Evolutionary conservation across 768 basidiomycete genomes (phyloP).

Genomic region (Mycena polygramma): DNA sequence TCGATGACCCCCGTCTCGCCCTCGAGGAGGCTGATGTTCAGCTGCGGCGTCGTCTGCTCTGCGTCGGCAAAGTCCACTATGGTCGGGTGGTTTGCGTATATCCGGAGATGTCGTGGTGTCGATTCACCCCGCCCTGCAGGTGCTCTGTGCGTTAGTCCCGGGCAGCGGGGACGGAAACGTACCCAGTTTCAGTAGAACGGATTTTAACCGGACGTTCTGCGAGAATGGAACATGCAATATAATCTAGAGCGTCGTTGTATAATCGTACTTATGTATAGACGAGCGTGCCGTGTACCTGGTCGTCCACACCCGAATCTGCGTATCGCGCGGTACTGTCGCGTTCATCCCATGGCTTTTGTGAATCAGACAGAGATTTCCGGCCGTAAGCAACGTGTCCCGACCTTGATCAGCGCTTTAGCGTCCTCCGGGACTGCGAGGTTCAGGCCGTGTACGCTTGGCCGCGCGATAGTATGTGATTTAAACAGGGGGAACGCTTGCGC

Average conservation of each 20-base stretch:
- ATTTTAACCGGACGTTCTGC: conserved; percentile 81
- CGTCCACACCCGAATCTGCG: conserved; percentile 86
- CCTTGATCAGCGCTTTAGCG: conserved; percentile 80
- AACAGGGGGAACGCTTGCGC: conserved; percentile 18
- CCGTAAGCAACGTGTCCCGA: not conserved
- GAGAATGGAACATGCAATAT: conserved; percentile 87
- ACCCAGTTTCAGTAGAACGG: conserved; percentile 85
- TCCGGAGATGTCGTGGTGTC: conserved; percentile 80
- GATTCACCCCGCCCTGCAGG: conserved; percentile 77
- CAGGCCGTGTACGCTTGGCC: conserved; percentile 79
- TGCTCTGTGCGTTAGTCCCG: conserved; percentile 5
- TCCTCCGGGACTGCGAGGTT: conserved; percentile 87
- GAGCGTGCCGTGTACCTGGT: conserved; percentile 68
- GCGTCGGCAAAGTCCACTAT: conserved; percentile 86
- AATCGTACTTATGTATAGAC: conserved; percentile 9
- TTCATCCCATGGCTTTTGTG: conserved; percentile 72
- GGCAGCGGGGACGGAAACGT: conserved; percentile 37
- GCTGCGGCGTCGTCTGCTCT: conserved; percentile 75
- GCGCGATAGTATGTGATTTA: conserved; percentile 43
- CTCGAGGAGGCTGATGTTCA: conserved; percentile 78
- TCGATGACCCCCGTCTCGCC: conserved; percentile 78
- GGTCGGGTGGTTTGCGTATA: conserved; percentile 80
- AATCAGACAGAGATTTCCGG: not conserved
- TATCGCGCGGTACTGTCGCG: conserved; percentile 75
- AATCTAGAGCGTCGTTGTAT: conserved; percentile 58